Evolutionary conservation across 768 basidiomycete species (phyloP).

Genomic region (Favolaschia claudopus): DNA sequence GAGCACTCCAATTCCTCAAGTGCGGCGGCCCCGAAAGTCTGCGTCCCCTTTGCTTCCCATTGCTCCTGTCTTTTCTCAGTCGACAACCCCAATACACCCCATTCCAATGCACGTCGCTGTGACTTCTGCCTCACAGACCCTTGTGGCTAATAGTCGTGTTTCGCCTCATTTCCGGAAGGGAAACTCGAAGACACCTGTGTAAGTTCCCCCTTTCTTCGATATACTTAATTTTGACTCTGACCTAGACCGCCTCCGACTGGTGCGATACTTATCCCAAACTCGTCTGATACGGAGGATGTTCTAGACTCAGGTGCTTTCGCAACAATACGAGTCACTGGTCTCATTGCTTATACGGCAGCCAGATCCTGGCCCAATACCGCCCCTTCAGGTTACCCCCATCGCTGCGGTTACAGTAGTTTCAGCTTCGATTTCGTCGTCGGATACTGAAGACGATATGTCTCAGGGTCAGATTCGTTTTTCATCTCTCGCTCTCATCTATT

Average conservation of each 20-base stretch:
- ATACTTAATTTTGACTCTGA: not conserved
- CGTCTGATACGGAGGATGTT: conserved; percentile 21
- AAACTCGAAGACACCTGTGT: not conserved
- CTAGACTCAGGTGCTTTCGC: conserved; percentile 10
- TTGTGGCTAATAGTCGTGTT: not conserved
- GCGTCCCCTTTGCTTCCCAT: not conserved
- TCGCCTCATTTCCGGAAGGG: not conserved
- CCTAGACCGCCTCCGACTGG: not conserved
- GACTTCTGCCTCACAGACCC: not conserved
- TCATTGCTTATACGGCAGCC: not conserved
- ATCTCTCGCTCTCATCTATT: too few relatives aligned
- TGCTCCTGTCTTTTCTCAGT: not conserved
- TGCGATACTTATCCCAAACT: conserved; percentile 17
- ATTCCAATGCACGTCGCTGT: too few relatives aligned
- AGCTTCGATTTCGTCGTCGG: too few relatives aligned
- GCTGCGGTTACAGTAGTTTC: too few relatives aligned
- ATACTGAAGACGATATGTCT: too few relatives aligned
- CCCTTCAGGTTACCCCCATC: too few relatives aligned
- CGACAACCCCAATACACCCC: too few relatives aligned
- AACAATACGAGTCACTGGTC: not conserved
- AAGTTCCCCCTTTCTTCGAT: not conserved
- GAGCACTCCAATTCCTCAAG: conserved; percentile 3
- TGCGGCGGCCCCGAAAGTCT: not conserved
- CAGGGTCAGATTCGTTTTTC: too few relatives aligned
- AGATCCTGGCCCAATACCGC: too few relatives aligned